phyloP scores from a whole-genome alignment of 139 green algal genomes.

The Micractinium sp. region DNA sequence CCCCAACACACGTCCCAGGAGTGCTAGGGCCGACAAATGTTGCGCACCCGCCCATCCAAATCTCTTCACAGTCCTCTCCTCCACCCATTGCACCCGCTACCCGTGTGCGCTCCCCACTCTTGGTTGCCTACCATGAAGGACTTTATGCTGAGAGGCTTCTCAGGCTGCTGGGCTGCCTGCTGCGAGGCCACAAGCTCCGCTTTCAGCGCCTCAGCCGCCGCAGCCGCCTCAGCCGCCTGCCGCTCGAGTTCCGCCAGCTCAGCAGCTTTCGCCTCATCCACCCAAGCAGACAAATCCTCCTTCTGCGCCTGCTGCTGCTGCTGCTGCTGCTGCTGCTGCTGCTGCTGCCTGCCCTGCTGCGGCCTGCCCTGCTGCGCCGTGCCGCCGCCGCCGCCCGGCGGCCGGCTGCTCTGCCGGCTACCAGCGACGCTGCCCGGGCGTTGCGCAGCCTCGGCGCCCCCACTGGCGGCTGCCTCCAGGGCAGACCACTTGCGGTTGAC shows the following conservation, averaged over 20 bases:
- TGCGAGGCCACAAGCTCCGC: background rate
- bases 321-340: background rate
- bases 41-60: too few relatives aligned
- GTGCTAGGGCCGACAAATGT: too few relatives aligned
- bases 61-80: background rate
- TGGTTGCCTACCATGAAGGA: background rate
- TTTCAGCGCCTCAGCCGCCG: background rate
- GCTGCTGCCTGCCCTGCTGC: background rate
- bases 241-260: background rate
- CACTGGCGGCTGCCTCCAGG: background rate
- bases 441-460: background rate
- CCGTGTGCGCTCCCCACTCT: background rate
- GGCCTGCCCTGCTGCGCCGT: too few relatives aligned
- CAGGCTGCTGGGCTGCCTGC: background rate
- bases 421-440: background rate
- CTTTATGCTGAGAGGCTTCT: background rate
- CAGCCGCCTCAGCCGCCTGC: constrained; percentile 5
- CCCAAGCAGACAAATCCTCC: background rate
- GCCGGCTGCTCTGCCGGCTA: background rate
- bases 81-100: background rate
- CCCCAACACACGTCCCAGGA: too few relatives aligned
- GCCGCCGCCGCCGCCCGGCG: background rate
- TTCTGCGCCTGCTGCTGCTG: background rate
- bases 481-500: constrained; percentile 13
- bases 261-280: constrained; percentile 1